Evolutionary conservation across 371 early-diverging fungal genomes (phyloP).

Genomic region (Apophysomyces variabilis): DNA sequence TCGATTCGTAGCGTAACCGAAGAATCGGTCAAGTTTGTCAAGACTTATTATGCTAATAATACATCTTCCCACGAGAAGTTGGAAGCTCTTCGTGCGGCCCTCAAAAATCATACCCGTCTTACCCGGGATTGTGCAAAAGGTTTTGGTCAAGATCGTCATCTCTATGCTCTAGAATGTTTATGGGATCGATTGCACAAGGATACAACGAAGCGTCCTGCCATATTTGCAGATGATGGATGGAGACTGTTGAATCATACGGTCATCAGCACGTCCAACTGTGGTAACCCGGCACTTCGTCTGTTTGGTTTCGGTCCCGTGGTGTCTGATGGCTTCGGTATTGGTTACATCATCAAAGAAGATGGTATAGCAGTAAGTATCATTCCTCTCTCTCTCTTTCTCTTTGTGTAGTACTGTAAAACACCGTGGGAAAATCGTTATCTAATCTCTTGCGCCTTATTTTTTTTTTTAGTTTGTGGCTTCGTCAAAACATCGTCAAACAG

Average conservation of each 20-base stretch:
- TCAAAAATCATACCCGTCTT: slow-evolving; percentile 71
- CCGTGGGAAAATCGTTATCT: neutral
- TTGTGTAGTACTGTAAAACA: neutral
- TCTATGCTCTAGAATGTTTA: slow-evolving; percentile 75
- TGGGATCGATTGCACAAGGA: slow-evolving; percentile 54
- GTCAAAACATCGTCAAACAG: slow-evolving; percentile 64
- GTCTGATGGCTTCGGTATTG: slow-evolving; percentile 89
- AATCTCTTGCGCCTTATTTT: neutral
- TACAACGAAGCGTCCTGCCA: slow-evolving; percentile 61
- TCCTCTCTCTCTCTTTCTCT: no score
- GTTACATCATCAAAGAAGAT: slow-evolving; percentile 87
- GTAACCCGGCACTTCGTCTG: slow-evolving; percentile 80
- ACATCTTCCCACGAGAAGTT: slow-evolving; percentile 49
- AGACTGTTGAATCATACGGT: slow-evolving; percentile 70
- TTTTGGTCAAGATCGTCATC: slow-evolving; percentile 85
- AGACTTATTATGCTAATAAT: slow-evolving; percentile 67
- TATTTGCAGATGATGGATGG: slow-evolving; percentile 77
- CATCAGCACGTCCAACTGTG: slow-evolving; percentile 88
- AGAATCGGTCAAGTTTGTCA: slow-evolving; percentile 75
- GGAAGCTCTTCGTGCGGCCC: slow-evolving; percentile 59
- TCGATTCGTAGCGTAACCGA: slow-evolving; percentile 82
- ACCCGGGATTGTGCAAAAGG: slow-evolving; percentile 79
- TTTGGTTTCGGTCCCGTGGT: slow-evolving; percentile 95
- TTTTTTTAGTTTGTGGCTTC: slow-evolving; percentile 50
- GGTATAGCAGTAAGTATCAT: slow-evolving; percentile 52